These are phyloP conservation scores for Phaeosphaeriaceae sp. DNA, from an alignment of 2,329 filamentous ascomycete genomes.

Conservation along the genomic window DNA sequence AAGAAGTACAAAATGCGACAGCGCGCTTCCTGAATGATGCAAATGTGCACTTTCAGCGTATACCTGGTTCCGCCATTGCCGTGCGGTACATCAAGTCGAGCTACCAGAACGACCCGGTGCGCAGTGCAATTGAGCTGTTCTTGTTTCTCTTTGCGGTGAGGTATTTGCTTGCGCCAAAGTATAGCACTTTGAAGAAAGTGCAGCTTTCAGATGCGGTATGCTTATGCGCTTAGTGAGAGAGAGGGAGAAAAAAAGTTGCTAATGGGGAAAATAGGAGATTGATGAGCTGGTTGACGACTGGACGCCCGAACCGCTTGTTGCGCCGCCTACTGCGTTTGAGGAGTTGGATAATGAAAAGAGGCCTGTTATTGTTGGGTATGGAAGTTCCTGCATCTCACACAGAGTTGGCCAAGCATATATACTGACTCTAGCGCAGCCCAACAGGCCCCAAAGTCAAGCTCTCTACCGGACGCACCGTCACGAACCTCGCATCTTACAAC, in stretches of 20 bases:
- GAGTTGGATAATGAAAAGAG: slow-evolving; percentile 82
- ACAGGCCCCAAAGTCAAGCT: slow-evolving; percentile 91
- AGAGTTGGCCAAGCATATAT: neutral
- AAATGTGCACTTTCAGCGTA: slow-evolving; percentile 77
- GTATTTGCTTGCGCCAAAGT: slow-evolving; percentile 89
- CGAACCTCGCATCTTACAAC: slow-evolving; percentile 93
- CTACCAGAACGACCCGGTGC: slow-evolving; percentile 95
- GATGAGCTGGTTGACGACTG: slow-evolving; percentile 97
- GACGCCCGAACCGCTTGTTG: slow-evolving; percentile 90
- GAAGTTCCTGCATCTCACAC: neutral
- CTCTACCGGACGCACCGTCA: slow-evolving; percentile 85
- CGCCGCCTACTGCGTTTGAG: slow-evolving; percentile 75
- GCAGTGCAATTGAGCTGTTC: slow-evolving; percentile 90
- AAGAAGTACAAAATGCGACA: slow-evolving; percentile 61
- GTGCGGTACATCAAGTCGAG: slow-evolving; percentile 95
- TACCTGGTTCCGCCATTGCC: slow-evolving; percentile 93
- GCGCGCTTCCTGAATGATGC: slow-evolving; percentile 62
- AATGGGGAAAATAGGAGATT: slow-evolving; percentile 69
- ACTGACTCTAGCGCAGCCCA: slow-evolving; percentile 61
- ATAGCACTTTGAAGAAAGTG: slow-evolving; percentile 88
- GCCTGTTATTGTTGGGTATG: slow-evolving; percentile 85
- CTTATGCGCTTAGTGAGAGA: slow-evolving; percentile 5
- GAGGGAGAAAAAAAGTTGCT: slow-evolving; percentile 9
- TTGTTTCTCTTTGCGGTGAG: slow-evolving; percentile 94
- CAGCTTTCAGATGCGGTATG: slow-evolving; percentile 80